Percentiles rank a stretch among this genome's conserved stretches.
These are phyloP conservation scores for Picea abies DNA, from an alignment of 83 land plant species.

Conservation along the genomic window DNA sequence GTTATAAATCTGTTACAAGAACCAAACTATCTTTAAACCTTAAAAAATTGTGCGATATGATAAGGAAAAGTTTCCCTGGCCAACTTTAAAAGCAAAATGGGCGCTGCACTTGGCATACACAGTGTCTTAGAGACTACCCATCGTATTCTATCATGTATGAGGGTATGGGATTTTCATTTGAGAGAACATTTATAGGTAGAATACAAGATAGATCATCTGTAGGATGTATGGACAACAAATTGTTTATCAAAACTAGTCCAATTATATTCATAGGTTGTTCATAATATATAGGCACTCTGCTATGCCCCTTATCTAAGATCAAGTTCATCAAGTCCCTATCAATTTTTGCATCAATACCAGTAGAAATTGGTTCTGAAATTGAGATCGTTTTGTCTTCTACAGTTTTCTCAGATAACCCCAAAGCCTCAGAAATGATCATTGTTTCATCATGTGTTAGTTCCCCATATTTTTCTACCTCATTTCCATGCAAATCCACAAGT, in stretches of 20 bases:
- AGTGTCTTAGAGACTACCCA: too few relatives aligned
- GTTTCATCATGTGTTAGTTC: slow-evolving; percentile 51
- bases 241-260: slow-evolving; percentile 52
- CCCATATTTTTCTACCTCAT: slow-evolving; percentile 74
- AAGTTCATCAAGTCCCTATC: slow-evolving; percentile 23
- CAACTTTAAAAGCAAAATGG: too few relatives aligned
- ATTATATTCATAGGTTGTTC: slow-evolving; percentile 44
- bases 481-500: slow-evolving; percentile 81
- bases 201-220: slow-evolving; percentile 27
- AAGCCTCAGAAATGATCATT: slow-evolving; percentile 42
- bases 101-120: too few relatives aligned
- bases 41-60: too few relatives aligned
- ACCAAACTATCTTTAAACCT: too few relatives aligned
- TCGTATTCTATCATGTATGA: too few relatives aligned
- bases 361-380: slow-evolving; percentile 32
- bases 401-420: too few relatives aligned
- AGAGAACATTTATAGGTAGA: too few relatives aligned
- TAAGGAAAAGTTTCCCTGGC: too few relatives aligned
- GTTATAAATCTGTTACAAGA: too few relatives aligned
- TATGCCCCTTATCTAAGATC: slow-evolving; percentile 26
- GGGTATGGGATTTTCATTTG: too few relatives aligned
- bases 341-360: slow-evolving; percentile 40
- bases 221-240: slow-evolving; percentile 55
- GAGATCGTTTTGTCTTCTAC: slow-evolving; percentile 25
- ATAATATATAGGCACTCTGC: slow-evolving; percentile 41